A percentile compares a stretch with the other conserved stretches of the same genome.
Conservation (phyloP, 768 basidiomycete genomes). For the Psilocybe cubensis region DNA sequence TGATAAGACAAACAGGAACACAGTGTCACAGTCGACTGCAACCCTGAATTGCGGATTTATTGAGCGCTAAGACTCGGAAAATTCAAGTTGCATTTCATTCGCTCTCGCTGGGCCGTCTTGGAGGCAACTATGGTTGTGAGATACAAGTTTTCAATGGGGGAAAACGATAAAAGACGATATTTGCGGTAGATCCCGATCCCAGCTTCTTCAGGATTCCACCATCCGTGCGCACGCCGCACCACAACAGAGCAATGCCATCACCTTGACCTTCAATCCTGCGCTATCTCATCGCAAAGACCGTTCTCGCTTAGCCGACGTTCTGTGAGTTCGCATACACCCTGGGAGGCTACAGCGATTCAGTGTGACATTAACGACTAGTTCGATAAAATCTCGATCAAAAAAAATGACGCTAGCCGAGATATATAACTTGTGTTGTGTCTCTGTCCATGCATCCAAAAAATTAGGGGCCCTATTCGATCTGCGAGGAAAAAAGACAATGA, state of each 20-base stretch:
- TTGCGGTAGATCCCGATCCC: constrained; percentile 30
- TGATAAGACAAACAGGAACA: constrained; percentile 18
- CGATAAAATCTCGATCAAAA: constrained; percentile 22
- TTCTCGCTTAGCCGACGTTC: constrained; percentile 22
- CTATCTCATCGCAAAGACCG: constrained; percentile 17
- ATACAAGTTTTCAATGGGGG: constrained; percentile 3
- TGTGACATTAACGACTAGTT: constrained; percentile 21
- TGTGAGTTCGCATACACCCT: constrained; percentile 19
- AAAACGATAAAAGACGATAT: constrained; percentile 4
- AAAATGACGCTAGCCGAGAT: constrained; percentile 25
- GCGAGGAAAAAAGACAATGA: constrained; percentile 16
- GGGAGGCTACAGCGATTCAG: constrained; percentile 22
- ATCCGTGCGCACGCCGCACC: constrained; percentile 5
- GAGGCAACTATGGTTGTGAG: neutral
- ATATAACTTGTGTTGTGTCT: constrained; percentile 28
- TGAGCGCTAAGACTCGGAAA: constrained; percentile 19
- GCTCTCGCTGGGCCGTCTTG: neutral
- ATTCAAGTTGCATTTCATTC: constrained; percentile 2
- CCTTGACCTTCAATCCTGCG: constrained; percentile 20
- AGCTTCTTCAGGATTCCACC: constrained; percentile 19
- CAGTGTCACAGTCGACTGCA: constrained; percentile 11
- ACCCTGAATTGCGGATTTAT: constrained; percentile 21
- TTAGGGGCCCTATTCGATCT: constrained; percentile 15
- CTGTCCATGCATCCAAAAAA: constrained; percentile 20
- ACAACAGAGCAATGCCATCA: constrained; percentile 25